Base-by-base conservation (phyloP, 768 basidiomycete genomes). In the Termitomyces sp. region DNA sequence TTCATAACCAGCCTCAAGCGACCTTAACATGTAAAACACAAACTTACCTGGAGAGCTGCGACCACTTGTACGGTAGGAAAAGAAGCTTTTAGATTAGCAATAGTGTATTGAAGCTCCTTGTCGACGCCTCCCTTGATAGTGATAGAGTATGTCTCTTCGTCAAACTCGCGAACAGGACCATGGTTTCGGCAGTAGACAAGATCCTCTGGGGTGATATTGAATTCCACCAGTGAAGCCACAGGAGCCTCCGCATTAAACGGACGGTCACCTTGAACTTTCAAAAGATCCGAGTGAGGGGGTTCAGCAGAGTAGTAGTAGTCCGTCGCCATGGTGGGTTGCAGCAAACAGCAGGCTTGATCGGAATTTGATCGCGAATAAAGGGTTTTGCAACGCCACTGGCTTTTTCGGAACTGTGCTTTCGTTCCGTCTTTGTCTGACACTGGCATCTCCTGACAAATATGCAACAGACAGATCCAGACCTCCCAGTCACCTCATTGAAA, bases 171-270 rank as follows among this genome's bases (percentile, higher is more conserved):
- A 34, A 83, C 83, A 56, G 77, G 78, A 46, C 87, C 83, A 63
- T 90, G 88, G 63, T 90, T 90, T 34, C 89, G 82, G 58, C 82
- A 83, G 64, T 88, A 92, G 10, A 85, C 74, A n/a, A 86, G 73
- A 46, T 79, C 79, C 53, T 80, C 78, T 1, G 88, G 87, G 0
- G 88, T 90, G 56, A 81, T 58, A 6, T 76, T 66, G 64, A 84
- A 84, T 62, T 85, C 80, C 20, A 83, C 77, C 13, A 90, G 76
- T 18, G 78, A 76, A 37, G 76, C 67, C 5, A 77, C 77, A 2
- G 75, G 71, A 0, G 88, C 84, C 61, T 92, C 88, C 18, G 88
- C 87, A 65, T 90, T 90, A 73, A 82, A 84, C 2, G 88, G 88
- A 8, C 78, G 63, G 6, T 73, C 63, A 14, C 64, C 75, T 60